A percentile compares a stretch with the other conserved stretches of the same genome.
Conservation (phyloP, 768 basidiomycete species). For the Holtermanniella nyarrowii region DNA sequence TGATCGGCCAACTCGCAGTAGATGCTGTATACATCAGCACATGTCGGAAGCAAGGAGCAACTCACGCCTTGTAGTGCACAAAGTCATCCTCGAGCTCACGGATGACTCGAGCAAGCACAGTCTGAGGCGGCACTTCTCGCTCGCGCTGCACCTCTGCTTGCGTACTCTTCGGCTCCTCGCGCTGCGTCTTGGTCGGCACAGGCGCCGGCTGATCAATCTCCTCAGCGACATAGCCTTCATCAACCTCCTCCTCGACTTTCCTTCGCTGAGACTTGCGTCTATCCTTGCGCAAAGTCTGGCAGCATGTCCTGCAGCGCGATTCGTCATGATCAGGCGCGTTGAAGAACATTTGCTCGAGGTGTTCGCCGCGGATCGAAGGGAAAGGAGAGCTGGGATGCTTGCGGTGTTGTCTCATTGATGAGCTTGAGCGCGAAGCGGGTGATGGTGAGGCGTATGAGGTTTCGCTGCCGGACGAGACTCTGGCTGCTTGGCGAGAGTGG, state of each 20-base stretch:
- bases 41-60: conserved; percentile 4
- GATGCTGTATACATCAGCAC: conserved; percentile 49
- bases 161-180: conserved; percentile 1
- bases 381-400: conserved; percentile 56
- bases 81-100: conserved; percentile 91
- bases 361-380: conserved; percentile 69
- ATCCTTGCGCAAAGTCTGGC: background rate
- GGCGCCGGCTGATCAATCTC: background rate
- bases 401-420: conserved; percentile 5
- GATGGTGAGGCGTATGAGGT: conserved; percentile 16
- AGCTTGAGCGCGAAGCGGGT: conserved; percentile 2
- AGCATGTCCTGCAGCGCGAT: background rate
- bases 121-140: conserved; percentile 66
- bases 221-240: conserved; percentile 5
- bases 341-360: conserved; percentile 70
- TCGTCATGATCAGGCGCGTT: conserved; percentile 49
- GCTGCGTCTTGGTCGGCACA: background rate
- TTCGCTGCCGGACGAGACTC: conserved; percentile 6
- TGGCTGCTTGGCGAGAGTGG: background rate
- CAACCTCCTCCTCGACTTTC: conserved; percentile 7
- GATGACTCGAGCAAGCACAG: conserved; percentile 69
- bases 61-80: conserved; percentile 82
- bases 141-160: conserved; percentile 47
- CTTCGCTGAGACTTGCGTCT: background rate
- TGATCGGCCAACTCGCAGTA: conserved; percentile 85